A percentile compares a stretch with the other conserved stretches of the same genome.
phyloP scores from a whole-genome alignment of 192 early-diverging fungal species.

The Geranomyces michiganensis region DNA sequence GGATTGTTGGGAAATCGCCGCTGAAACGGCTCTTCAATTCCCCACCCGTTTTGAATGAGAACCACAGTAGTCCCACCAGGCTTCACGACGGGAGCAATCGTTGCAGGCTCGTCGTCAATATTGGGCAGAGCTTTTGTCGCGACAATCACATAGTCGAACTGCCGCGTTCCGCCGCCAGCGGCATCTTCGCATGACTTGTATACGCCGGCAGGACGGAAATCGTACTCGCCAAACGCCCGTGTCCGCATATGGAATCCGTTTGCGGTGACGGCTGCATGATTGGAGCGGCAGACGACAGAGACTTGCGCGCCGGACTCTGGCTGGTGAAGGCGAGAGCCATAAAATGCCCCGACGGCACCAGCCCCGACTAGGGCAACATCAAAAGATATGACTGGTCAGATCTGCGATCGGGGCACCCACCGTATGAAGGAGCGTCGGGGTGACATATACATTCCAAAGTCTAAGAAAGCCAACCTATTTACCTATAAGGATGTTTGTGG shows the following conservation, averaged over 20 bases:
- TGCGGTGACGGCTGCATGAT: slow-evolving; percentile 21
- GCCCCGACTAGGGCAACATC: slow-evolving; percentile 24
- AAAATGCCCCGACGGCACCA: slow-evolving; percentile 35
- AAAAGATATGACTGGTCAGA: too few species aligned
- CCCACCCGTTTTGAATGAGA: slow-evolving; percentile 43
- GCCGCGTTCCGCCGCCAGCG: neutral
- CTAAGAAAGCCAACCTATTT: too few species aligned
- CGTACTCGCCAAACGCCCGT: slow-evolving; percentile 28
- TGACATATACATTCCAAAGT: too few species aligned
- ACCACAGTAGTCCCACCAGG: slow-evolving; percentile 20
- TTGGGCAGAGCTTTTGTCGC: slow-evolving; percentile 37
- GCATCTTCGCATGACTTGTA: slow-evolving; percentile 24
- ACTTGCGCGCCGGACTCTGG: slow-evolving; percentile 15
- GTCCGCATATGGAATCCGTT: slow-evolving; percentile 30
- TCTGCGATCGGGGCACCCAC: too few species aligned
- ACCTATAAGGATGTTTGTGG: too few species aligned
- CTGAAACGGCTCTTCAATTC: slow-evolving; percentile 29
- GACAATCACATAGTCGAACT: slow-evolving; percentile 31
- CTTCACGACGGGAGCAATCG: slow-evolving; percentile 24
- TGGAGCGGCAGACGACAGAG: slow-evolving; percentile 41
- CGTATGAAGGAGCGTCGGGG: too few species aligned
- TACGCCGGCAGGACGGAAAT: slow-evolving; percentile 23
- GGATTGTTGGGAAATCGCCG: slow-evolving; percentile 14
- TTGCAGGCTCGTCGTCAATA: slow-evolving; percentile 20
- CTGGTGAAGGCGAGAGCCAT: slow-evolving; percentile 31